Evolutionary conservation across 2,329 filamentous ascomycete species (phyloP).

Genomic region (Cordyceps farinosa): DNA sequence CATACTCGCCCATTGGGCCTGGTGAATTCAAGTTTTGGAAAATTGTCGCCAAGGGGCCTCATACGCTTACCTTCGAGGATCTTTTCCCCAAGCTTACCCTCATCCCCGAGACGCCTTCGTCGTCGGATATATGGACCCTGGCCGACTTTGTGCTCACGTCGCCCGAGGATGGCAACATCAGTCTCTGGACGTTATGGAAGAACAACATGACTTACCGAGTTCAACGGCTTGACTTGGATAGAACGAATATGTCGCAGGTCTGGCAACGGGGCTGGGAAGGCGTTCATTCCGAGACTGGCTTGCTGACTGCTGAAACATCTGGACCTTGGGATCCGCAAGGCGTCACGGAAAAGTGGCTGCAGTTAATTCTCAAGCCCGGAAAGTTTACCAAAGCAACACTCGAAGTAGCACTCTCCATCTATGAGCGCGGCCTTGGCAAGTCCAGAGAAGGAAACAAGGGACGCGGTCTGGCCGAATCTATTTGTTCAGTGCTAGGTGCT

Average conservation of each 20-base stretch:
- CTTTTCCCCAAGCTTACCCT: constrained; percentile 60
- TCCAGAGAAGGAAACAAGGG: constrained; percentile 39
- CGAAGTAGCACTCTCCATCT: constrained; percentile 79
- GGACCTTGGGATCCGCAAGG: constrained; percentile 63
- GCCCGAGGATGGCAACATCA: constrained; percentile 50
- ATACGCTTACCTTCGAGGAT: constrained; percentile 65
- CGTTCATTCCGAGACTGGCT: constrained; percentile 58
- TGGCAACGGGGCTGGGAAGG: constrained; percentile 70
- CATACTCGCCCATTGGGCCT: constrained; percentile 81
- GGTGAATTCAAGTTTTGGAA: constrained; percentile 95
- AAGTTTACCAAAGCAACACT: constrained; percentile 76
- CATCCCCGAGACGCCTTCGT: constrained; percentile 65
- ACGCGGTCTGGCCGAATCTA: constrained; percentile 67
- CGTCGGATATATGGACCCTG: constrained; percentile 74
- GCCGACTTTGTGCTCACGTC: constrained; percentile 68
- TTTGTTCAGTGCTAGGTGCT: constrained; percentile 68
- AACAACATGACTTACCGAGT: constrained; percentile 76
- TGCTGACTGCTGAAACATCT: constrained; percentile 53
- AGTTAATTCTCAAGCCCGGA: constrained; percentile 77
- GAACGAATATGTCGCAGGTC: constrained; percentile 57
- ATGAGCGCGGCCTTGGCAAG: constrained; percentile 59
- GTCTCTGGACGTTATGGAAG: constrained; percentile 78
- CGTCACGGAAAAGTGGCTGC: constrained; percentile 79
- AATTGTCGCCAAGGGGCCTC: constrained; percentile 61
- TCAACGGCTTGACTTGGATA: constrained; percentile 68